Conservation (phyloP, 371 early-diverging fungal species). For the Mortierella sp. region DNA sequence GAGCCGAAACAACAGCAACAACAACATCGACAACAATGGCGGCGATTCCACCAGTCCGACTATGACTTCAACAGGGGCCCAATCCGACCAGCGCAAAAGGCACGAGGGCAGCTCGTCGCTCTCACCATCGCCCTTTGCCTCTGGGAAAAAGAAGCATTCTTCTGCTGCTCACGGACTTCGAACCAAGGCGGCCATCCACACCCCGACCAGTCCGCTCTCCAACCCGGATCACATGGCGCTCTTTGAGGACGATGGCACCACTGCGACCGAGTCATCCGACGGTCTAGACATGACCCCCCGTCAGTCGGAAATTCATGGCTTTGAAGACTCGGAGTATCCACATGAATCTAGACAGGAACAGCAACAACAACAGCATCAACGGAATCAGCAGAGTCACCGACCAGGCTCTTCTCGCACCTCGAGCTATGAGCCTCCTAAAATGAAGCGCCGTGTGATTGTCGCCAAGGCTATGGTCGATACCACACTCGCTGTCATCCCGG, state of each 20-base stretch:
- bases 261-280: not conserved
- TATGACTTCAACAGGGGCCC: slow-evolving; percentile 21
- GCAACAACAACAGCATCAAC: slow-evolving; percentile 4
- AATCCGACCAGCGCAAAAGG: slow-evolving; percentile 20
- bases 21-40: not conserved
- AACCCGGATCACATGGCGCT: slow-evolving; percentile 57
- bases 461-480: slow-evolving; percentile 91
- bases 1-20: slow-evolving; percentile 1
- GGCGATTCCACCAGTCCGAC: not conserved
- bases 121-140: slow-evolving; percentile 12
- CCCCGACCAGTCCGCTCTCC: slow-evolving; percentile 57
- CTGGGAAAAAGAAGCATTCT: slow-evolving; percentile 37
- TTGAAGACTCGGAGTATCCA: slow-evolving; percentile 7
- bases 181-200: slow-evolving; percentile 41
- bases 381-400: slow-evolving; percentile 2
- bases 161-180: slow-evolving; percentile 43
- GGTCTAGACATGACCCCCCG: slow-evolving; percentile 31
- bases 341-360: not conserved
- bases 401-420: slow-evolving; percentile 25
- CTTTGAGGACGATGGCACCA: slow-evolving; percentile 32
- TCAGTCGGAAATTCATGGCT: slow-evolving; percentile 22
- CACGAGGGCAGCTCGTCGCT: slow-evolving; percentile 15
- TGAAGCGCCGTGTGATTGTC: slow-evolving; percentile 80
- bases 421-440: slow-evolving; percentile 34
- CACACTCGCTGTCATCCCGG: slow-evolving; percentile 96